Evolutionary conservation across 106 monocot species (phyloP).

Genomic region (Ottelia alismoides): DNA sequence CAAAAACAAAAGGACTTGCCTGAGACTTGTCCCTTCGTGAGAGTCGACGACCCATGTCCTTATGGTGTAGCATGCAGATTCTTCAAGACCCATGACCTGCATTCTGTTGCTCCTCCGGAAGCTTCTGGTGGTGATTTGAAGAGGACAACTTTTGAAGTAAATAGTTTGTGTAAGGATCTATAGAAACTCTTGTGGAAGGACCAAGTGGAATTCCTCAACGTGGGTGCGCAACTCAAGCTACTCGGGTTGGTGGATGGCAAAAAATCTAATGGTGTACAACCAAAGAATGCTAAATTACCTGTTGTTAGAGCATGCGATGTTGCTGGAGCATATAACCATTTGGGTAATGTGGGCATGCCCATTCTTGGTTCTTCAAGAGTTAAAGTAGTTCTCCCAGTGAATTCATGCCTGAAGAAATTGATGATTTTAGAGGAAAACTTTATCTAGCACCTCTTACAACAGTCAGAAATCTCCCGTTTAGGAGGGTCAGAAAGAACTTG

Average conservation of each 20-base stretch:
- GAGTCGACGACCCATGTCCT: constrained; percentile 39
- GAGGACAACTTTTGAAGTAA: constrained; percentile 38
- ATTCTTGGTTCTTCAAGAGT: constrained; percentile 12
- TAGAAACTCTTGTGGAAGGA: constrained; percentile 95
- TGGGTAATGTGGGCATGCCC: neutral
- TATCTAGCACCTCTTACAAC: constrained; percentile 95
- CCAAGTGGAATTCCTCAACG: constrained; percentile 62
- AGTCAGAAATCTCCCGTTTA: constrained; percentile 95
- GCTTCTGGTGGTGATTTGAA: constrained; percentile 8
- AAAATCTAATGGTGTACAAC: too few relatives aligned
- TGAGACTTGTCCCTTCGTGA: constrained; percentile 64
- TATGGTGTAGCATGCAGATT: constrained; percentile 87
- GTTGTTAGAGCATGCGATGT: constrained; percentile 14
- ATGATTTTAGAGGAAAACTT: constrained; percentile 85
- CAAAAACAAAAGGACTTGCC: constrained; percentile 80
- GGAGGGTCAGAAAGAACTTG: constrained; percentile 70
- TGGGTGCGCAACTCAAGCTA: constrained; percentile 65
- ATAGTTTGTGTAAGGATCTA: constrained; percentile 60
- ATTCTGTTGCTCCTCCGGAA: neutral
- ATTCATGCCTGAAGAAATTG: constrained; percentile 60
- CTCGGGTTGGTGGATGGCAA: too few relatives aligned
- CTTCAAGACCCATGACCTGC: constrained; percentile 30
- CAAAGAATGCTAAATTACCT: constrained; percentile 60
- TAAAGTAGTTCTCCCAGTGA: constrained; percentile 27
- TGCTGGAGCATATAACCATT: constrained; percentile 25